These are phyloP conservation scores for Abeoforma whisleri DNA, from an alignment of 78 protist genomes.

Conservation along the genomic window DNA sequence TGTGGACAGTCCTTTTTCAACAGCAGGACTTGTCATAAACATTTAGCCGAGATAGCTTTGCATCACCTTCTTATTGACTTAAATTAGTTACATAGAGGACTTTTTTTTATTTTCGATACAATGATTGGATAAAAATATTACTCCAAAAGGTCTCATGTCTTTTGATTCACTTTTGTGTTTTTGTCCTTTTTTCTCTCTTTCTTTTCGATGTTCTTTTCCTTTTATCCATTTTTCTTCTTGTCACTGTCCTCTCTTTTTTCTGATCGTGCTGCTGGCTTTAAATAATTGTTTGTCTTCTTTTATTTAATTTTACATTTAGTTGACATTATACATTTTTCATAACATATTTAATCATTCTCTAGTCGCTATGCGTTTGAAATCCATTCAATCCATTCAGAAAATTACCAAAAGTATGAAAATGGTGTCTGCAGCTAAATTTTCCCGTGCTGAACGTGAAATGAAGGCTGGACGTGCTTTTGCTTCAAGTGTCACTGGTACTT, in stretches of 20 bases:
- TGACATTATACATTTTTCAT: background rate
- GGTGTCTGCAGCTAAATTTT: slow-evolving; percentile 53
- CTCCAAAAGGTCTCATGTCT: no score
- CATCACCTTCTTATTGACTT: no score
- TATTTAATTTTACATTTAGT: background rate
- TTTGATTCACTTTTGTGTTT: no score
- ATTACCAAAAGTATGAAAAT: slow-evolving; percentile 59
- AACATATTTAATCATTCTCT: no score
- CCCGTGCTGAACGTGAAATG: slow-evolving; percentile 31
- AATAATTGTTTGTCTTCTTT: background rate
- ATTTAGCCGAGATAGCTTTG: no score
- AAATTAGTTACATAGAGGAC: no score
- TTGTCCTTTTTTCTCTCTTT: background rate
- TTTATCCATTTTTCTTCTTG: background rate
- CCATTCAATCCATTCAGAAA: slow-evolving; percentile 44
- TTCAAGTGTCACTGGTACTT: background rate
- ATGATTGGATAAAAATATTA: no score
- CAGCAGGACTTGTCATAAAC: no score
- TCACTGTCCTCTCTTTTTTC: no score
- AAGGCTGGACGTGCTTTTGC: slow-evolving; percentile 14
- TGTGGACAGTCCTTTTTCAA: no score
- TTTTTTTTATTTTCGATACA: no score
- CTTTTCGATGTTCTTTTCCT: background rate
- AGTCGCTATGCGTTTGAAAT: slow-evolving; percentile 39
- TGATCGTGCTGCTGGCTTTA: background rate